Base-by-base conservation (phyloP, 2,329 filamentous ascomycete species). In the Fusarium anguioides region DNA sequence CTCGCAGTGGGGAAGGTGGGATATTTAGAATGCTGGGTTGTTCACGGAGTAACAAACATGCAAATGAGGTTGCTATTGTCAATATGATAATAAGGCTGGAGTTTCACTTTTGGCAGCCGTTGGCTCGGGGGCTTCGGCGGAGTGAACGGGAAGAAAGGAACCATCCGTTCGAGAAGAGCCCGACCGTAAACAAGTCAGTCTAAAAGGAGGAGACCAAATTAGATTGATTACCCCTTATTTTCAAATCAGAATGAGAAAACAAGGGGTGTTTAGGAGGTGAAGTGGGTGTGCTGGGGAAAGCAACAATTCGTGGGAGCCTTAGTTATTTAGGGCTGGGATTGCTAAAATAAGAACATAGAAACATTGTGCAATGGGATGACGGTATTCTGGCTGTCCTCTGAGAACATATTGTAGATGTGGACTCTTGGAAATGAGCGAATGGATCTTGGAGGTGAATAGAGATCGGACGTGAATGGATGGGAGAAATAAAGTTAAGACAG, bases 111-210 rank as follows among this genome's bases (percentile, higher is more conserved):
- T 64, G 60, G 64, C 52, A 64, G 56, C 49, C 49, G 69, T 68
- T 53, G 54, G 52, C 61, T 71, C 56, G 68, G 57, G 53, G 56
- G 62, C 45, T 55, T 58, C 57, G 65, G 49, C 52, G 54, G 58
- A 55, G 49, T 49, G 56, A 56, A 55, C 65, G 65, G 67, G 68
- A 71, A 56, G 65, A 50, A 41, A 50, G 54, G 29, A 56, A 47
- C 51, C 45, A 56, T 42, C 51, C 45, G 62, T 46, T 58, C 69
- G 69, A 71, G 56, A 57, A 71, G 66, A 37, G 61, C 49, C 70
- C 69, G 62, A 65, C 39, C 27, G 10, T 29, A 29, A 29, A 37
- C 15, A n/a, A 42, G 39, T 33, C 42, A 42, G 37, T 29, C 39
- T 24, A 35, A 26, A 46, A 35, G 18, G 27, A 44, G 31, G 39